These are phyloP conservation scores for Fomes fomentarius DNA, from an alignment of 1,284 basidiomycete genomes.

Conservation along the genomic window DNA sequence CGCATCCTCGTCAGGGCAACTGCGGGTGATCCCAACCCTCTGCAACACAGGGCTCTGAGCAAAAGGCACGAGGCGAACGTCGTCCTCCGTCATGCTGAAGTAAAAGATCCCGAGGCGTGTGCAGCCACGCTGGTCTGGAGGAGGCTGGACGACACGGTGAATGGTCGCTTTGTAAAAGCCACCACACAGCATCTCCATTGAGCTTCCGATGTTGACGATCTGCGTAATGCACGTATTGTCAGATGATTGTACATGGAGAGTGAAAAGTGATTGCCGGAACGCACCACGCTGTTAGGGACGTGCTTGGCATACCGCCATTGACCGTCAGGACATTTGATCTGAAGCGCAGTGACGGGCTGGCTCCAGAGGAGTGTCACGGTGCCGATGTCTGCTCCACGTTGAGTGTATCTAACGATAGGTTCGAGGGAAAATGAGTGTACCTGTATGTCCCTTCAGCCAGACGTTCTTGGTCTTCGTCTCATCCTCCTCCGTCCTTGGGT, in stretches of 20 bases:
- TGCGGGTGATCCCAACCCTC: constrained; percentile 30
- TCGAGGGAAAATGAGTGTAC: constrained; percentile 30
- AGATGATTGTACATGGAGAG: too few species aligned
- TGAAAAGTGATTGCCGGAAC: too few species aligned
- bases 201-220: constrained; percentile 47
- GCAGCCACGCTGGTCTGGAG: constrained; percentile 47
- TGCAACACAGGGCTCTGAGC: constrained; percentile 34
- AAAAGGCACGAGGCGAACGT: constrained; percentile 32
- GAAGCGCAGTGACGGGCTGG: constrained; percentile 60
- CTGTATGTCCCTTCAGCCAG: constrained; percentile 65
- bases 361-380: constrained; percentile 59
- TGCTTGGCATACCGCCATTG: constrained; percentile 64
- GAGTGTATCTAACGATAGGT: not conserved
- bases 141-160: constrained; percentile 50
- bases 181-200: constrained; percentile 45
- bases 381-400: constrained; percentile 47
- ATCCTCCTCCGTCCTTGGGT: constrained; percentile 45
- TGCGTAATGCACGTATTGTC: constrained; percentile 9
- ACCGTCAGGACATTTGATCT: constrained; percentile 54
- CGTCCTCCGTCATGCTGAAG: constrained; percentile 40
- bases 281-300: constrained; percentile 58
- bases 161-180: constrained; percentile 45
- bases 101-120: constrained; percentile 46
- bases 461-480: constrained; percentile 55
- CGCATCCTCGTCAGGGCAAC: constrained; percentile 31